Evolutionary conservation across 148 eudicot species (phyloP), one percentile per base, ranked within the genome.

Genomic region (Vaccinium darrowii): DNA sequence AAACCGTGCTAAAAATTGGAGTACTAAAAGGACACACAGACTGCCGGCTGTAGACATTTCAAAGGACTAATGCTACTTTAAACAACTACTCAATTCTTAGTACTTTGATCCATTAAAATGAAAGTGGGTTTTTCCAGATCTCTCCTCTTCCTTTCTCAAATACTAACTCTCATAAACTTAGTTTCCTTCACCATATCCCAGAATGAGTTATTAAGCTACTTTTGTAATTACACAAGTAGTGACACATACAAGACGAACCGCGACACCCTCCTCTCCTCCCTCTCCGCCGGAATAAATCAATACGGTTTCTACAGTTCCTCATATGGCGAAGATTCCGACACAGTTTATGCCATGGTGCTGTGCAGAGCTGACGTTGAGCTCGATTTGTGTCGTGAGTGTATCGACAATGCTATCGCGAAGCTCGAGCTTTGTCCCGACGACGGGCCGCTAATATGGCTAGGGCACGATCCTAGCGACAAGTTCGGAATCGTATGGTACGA

Each of bases 221-320:
- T 76, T 27, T 84, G 84, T n/a, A 84, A 85, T 27, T 91, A 85
- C 84, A 80, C 87, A 5, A 33, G n/a, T 8, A 83, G 84, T 16
- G 85, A 86, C 53, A 16, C 86, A 0, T 93, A 87, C 82, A n/a
- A 82, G 51, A 30, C 85, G 14, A 92, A 89, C 86, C 91, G 91
- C 47, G 79, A 91, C 76, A 30, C 85, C 58, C 62, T 85, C 75
- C 84, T 92, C 71, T 56, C 84, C 9, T 86, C 91, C n/a, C 88
- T 94, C 52, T 71, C 92, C 67, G 50, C 88, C 7, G 79, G 85
- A 57, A 50, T 84, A 47, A n/a, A 84, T 14, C 58, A 57, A 82
- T 76, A 76, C 58, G 94, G 97, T 7, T 94, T 89, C 79, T 81
- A 77, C 89, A 67, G 81, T 30, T 63, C 89, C 50, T 86, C 93